Percentiles rank a stretch among this genome's conserved stretches.
phyloP scores from a whole-genome alignment of 139 green algal species.

The Astrephomene gubernaculifera region DNA sequence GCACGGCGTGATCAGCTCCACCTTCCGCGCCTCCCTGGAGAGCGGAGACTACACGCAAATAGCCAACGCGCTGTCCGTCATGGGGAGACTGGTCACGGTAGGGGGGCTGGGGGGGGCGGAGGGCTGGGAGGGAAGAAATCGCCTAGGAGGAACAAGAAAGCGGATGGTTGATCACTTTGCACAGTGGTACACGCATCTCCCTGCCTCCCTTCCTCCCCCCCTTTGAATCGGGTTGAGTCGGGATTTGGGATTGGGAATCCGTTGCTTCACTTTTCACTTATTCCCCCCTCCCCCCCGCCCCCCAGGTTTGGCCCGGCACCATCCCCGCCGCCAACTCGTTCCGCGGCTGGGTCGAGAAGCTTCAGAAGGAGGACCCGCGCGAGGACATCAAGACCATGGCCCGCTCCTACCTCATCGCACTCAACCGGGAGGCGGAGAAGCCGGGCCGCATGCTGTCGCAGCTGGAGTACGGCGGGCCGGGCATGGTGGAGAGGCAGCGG shows the following conservation, averaged over 20 bases:
- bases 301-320: conserved; percentile 15
- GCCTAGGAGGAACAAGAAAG: too few species aligned
- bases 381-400: conserved; percentile 46
- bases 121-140: not conserved
- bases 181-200: too few species aligned
- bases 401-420: conserved; percentile 40
- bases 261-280: too few species aligned
- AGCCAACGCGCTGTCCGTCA: conserved; percentile 31
- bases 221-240: too few species aligned
- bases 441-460: conserved; percentile 34
- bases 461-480: conserved; percentile 22
- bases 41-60: conserved; percentile 38
- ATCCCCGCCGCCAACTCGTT: conserved; percentile 1
- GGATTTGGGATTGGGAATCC: too few species aligned
- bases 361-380: conserved; percentile 34
- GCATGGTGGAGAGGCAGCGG: not conserved
- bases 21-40: conserved; percentile 30
- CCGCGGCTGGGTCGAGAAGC: conserved; percentile 20
- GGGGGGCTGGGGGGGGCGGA: not conserved
- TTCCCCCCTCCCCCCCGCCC: not conserved
- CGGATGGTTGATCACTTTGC: too few species aligned
- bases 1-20: conserved; percentile 20
- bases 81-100: conserved; percentile 15
- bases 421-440: conserved; percentile 23
- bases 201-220: too few species aligned